Conservation (phyloP, 352 stramenopile genomes). For the Hyaloperonospora arabidopsidis region DNA sequence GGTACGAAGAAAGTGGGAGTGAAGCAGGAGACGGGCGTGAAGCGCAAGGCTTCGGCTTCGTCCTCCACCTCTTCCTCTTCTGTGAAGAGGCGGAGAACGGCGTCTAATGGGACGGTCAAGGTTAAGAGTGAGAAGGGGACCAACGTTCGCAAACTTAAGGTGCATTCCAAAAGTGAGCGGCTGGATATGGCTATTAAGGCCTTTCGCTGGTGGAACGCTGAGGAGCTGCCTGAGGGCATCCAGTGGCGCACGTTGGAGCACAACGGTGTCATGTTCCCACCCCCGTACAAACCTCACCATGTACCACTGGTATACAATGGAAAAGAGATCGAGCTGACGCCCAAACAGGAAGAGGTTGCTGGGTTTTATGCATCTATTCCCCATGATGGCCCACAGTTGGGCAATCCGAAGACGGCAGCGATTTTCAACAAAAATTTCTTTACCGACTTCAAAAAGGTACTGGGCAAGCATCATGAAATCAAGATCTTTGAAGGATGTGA, state of each 20-base stretch:
- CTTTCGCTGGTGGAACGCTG: constrained; percentile 99
- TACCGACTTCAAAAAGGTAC: constrained; percentile 80
- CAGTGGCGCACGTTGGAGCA: constrained; percentile 99
- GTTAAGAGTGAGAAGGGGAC: constrained; percentile 41
- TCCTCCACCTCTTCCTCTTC: constrained; percentile 16
- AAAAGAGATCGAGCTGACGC: constrained; percentile 89
- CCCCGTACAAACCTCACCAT: constrained; percentile 92
- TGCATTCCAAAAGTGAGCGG: constrained; percentile 89
- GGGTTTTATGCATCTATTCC: constrained; percentile 95
- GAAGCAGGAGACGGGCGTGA: constrained; percentile 56
- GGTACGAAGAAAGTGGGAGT: constrained; percentile 25
- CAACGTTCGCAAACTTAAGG: constrained; percentile 86
- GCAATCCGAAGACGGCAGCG: constrained; percentile 92
- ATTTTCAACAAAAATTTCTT: constrained; percentile 99
- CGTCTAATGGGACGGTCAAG: constrained; percentile 30
- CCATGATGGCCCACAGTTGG: constrained; percentile 95
- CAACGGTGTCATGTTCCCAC: constrained; percentile 96
- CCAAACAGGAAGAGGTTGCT: constrained; percentile 91
- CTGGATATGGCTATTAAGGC: constrained; percentile 96
- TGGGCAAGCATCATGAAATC: constrained; percentile 92
- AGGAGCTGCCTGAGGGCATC: constrained; percentile 89
- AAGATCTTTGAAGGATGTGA: constrained; percentile 96
- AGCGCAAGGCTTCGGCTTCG: constrained; percentile 37
- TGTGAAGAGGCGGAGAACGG: constrained; percentile 43
- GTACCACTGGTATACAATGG: constrained; percentile 94